These are phyloP conservation scores for Mallotus repandus DNA, from an alignment of 441 rosid genomes.

Conservation along the genomic window DNA sequence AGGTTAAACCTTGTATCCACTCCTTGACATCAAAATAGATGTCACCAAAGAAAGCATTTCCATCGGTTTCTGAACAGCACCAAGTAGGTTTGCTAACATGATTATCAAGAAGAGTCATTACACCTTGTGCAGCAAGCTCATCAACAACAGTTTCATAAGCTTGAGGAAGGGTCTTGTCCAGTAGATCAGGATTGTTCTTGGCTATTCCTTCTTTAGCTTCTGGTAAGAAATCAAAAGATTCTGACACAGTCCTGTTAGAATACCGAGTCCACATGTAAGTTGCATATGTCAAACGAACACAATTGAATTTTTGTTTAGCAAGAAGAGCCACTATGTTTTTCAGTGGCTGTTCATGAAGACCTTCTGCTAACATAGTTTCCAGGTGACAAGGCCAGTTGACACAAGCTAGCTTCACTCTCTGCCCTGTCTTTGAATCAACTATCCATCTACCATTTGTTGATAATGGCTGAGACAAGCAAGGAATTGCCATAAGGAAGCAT, in stretches of 20 bases:
- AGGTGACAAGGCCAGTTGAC: conserved; percentile 77
- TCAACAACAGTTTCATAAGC: conserved; percentile 53
- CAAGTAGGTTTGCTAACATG: conserved; percentile 61
- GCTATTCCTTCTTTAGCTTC: conserved; percentile 26
- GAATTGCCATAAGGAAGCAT: neutral
- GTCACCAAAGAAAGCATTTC: conserved; percentile 80
- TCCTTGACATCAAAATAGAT: conserved; percentile 47
- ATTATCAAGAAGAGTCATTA: conserved; percentile 73
- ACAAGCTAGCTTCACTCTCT: conserved; percentile 69
- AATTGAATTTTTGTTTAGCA: conserved; percentile 49
- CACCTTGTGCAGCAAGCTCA: conserved; percentile 40
- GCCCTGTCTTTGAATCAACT: conserved; percentile 42
- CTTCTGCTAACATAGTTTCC: conserved; percentile 63
- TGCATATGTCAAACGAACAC: conserved; percentile 80
- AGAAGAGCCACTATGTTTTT: conserved; percentile 36
- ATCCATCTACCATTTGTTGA: conserved; percentile 71
- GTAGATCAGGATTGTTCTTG: conserved; percentile 26
- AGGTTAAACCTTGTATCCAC: conserved; percentile 56
- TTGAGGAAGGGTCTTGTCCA: conserved; percentile 23
- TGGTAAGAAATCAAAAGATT: conserved; percentile 29
- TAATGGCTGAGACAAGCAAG: conserved; percentile 41
- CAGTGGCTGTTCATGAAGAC: conserved; percentile 60
- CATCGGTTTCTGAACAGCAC: conserved; percentile 69
- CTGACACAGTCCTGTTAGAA: conserved; percentile 1
- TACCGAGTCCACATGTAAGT: conserved; percentile 53